Conservation (phyloP, 371 early-diverging fungal species). For the Mortierella sp. region DNA sequence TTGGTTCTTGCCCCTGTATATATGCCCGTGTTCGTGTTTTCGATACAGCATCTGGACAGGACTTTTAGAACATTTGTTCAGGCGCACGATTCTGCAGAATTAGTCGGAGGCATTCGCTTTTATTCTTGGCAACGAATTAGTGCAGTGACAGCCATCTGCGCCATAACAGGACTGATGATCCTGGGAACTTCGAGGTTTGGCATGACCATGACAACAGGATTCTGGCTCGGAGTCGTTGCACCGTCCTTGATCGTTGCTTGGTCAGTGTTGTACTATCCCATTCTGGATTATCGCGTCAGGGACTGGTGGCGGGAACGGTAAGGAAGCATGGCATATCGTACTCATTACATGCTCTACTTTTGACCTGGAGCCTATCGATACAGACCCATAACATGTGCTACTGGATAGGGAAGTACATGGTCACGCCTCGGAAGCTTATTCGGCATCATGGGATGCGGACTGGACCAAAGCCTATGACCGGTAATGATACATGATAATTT, state of each 20-base stretch:
- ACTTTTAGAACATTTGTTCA: constrained; percentile 69
- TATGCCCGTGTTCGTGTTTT: constrained; percentile 66
- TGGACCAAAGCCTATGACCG: constrained; percentile 67
- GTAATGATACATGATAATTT: too few relatives aligned
- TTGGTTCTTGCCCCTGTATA: constrained; percentile 67
- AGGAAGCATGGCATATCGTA: neutral
- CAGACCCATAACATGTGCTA: too few relatives aligned
- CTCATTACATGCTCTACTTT: too few relatives aligned
- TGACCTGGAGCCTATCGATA: too few relatives aligned
- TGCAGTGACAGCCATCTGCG: constrained; percentile 59
- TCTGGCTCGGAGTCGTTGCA: constrained; percentile 65
- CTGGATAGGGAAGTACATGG: constrained; percentile 56
- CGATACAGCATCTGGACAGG: constrained; percentile 62
- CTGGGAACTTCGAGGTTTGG: constrained; percentile 39
- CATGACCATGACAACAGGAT: constrained; percentile 36
- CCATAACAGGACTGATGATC: constrained; percentile 20
- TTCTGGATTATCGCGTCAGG: constrained; percentile 59
- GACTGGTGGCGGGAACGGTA: constrained; percentile 61
- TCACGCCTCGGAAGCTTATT: constrained; percentile 59
- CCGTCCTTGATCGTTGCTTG: constrained; percentile 64
- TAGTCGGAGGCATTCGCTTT: constrained; percentile 63
- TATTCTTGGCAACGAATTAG: constrained; percentile 69
- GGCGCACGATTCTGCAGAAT: constrained; percentile 58
- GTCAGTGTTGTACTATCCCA: constrained; percentile 66
- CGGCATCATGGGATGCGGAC: constrained; percentile 63